Base-by-base conservation (phyloP, 1,284 basidiomycete genomes). In the Heterobasidion occidentale region DNA sequence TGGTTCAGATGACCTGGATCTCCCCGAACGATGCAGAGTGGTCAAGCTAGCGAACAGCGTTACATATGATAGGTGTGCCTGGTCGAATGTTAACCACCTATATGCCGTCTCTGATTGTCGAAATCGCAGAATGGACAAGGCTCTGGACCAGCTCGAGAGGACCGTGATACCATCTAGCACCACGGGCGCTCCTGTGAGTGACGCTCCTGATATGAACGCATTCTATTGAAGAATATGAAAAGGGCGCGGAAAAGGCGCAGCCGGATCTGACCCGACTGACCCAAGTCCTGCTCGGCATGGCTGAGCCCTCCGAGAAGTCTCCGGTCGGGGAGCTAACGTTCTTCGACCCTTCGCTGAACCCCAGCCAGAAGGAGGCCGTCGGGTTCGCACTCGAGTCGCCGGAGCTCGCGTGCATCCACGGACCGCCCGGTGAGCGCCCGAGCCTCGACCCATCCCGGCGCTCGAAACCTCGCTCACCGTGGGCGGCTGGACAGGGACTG, bases 321-420 rank as follows among this genome's bases (percentile, higher is more conserved):
- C 64, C 69, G 8, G 62, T 74, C 11, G 61, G 69, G 2, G 70
- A 76, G 7, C 27, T 27, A n/a, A 64, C 74, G 2, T 94, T 90
- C 70, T 90, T 92, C 62, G 90, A 97, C 62, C 68, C 77, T 0
- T 78, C 74, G 0, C 74, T 98, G 47, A 98, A 99, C 67, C 70
- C 77, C 0, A 92, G 90, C 58, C 96, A 99, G 68, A 86, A 87
- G 66, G 77, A 81, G 17, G 94, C 94, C 0, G 83, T 95, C 46
- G 77, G 71, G 52, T 91, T 93, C 63, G 85, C 86, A 4, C 68
- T 95, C 2, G 78, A 79, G 58, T 80, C 86, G 0, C 76, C 82
- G 1, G 88, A 94, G 65, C 79, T 98, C 0, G 90, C 91, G 0
- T 92, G 94, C 61, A 94, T 99, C n/a, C 95, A 98, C 66, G 95